These are phyloP conservation scores for Oryza coarctata DNA, from an alignment of 176 grass and related monocot species.

Conservation along the genomic window DNA sequence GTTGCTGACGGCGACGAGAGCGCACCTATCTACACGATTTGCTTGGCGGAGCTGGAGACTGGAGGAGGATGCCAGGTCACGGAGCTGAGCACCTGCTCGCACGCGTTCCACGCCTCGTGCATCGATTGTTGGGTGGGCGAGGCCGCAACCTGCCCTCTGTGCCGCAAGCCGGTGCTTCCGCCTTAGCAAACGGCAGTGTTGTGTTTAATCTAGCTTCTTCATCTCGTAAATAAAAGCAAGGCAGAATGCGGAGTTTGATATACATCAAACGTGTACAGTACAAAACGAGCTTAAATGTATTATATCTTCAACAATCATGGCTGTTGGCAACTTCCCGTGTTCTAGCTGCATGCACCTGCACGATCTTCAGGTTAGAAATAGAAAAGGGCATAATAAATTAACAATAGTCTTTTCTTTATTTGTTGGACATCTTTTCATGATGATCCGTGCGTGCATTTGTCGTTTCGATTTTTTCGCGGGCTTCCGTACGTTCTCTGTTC, in stretches of 20 bases:
- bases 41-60: slow-evolving; percentile 35
- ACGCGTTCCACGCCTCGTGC: slow-evolving; percentile 49
- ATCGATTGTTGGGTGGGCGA: slow-evolving; percentile 33
- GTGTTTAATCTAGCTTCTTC: neutral
- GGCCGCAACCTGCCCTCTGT: slow-evolving; percentile 50
- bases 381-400: neutral
- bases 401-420: neutral
- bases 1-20: neutral
- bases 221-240: no score
- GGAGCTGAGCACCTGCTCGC: slow-evolving; percentile 42
- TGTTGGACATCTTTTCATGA: neutral
- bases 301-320: neutral
- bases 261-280: neutral
- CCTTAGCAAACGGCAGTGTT: neutral
- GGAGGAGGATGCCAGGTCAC: neutral
- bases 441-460: neutral
- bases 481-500: neutral
- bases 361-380: neutral
- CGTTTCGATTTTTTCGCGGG: neutral
- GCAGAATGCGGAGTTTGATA: no score
- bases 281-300: neutral
- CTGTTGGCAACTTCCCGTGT: no score
- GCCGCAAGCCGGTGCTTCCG: slow-evolving; percentile 28
- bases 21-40: slow-evolving; percentile 39
- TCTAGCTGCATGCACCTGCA: neutral